Conservation (phyloP, 352 stramenopile species). For the Phytophthora uliginosa region DNA sequence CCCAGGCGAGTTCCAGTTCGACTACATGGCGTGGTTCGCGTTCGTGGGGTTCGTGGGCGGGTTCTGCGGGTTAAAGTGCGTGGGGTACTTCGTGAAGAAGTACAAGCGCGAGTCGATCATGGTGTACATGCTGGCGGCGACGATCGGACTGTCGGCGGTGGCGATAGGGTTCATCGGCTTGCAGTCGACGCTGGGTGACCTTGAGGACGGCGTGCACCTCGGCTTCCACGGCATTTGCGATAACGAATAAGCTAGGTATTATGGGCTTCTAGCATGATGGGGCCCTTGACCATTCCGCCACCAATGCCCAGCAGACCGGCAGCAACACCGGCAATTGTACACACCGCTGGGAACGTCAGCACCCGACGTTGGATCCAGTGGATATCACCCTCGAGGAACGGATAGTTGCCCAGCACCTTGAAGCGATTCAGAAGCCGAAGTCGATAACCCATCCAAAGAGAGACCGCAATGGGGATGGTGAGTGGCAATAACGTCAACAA, state of each 20-base stretch:
- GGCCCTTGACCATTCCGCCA: slow-evolving; percentile 98
- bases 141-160: slow-evolving; percentile 73
- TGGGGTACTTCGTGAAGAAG: slow-evolving; percentile 92
- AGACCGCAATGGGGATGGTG: slow-evolving; percentile 71
- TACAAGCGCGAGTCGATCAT: slow-evolving; percentile 88
- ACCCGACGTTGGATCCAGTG: slow-evolving; percentile 93
- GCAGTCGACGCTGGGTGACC: slow-evolving; percentile 52
- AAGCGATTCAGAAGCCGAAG: slow-evolving; percentile 82
- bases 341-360: slow-evolving; percentile 94
- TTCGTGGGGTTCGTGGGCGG: slow-evolving; percentile 91
- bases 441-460: slow-evolving; percentile 60
- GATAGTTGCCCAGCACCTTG: slow-evolving; percentile 70
- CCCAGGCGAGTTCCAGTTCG: slow-evolving; percentile 76
- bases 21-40: slow-evolving; percentile 93
- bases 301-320: slow-evolving; percentile 97
- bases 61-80: slow-evolving; percentile 72
- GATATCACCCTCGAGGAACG: slow-evolving; percentile 95
- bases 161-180: slow-evolving; percentile 74
- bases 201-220: slow-evolving; percentile 62
- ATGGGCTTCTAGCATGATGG: slow-evolving; percentile 95
- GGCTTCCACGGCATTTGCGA: slow-evolving; percentile 74
- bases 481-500: slow-evolving; percentile 90
- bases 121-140: slow-evolving; percentile 72
- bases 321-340: slow-evolving; percentile 94
- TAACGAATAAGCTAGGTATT: slow-evolving; percentile 37